Evolutionary conservation across 2,329 filamentous ascomycete species (phyloP).

Genomic region (Colletotrichum gigasporum): DNA sequence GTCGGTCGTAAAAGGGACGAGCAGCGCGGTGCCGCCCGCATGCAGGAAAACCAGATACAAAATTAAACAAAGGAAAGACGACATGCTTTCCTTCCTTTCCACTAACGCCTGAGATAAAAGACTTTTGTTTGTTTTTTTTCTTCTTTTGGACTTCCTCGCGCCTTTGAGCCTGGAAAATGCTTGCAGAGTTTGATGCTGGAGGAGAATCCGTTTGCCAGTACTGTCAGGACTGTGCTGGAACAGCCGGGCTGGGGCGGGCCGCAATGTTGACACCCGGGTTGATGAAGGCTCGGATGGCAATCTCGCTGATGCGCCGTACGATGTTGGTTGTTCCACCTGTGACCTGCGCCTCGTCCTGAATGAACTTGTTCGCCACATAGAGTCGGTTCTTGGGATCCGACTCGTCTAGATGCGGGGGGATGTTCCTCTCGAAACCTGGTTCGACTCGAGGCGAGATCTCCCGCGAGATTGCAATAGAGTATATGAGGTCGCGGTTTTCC

Average conservation of each 20-base stretch:
- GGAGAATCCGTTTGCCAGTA: not conserved
- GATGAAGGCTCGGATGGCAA: slow-evolving; percentile 70
- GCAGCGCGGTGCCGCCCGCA: slow-evolving; percentile 18
- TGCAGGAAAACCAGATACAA: slow-evolving; percentile 8
- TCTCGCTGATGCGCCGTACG: slow-evolving; percentile 74
- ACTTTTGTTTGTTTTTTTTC: too few species aligned
- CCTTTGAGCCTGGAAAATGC: slow-evolving; percentile 23
- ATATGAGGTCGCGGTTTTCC: slow-evolving; percentile 90
- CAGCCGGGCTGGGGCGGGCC: slow-evolving; percentile 34
- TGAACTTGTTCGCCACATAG: slow-evolving; percentile 75
- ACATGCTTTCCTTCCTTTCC: slow-evolving; percentile 26
- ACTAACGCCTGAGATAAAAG: slow-evolving; percentile 9
- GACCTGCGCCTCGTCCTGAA: slow-evolving; percentile 70
- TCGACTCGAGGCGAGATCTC: slow-evolving; percentile 75
- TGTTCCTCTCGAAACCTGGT: slow-evolving; percentile 64
- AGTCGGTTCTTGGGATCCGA: slow-evolving; percentile 73
- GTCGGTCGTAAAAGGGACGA: slow-evolving; percentile 22
- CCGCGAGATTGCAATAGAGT: slow-evolving; percentile 84
- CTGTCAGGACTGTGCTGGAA: slow-evolving; percentile 6
- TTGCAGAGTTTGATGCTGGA: slow-evolving; percentile 15
- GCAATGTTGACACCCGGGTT: slow-evolving; percentile 59
- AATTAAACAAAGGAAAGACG: slow-evolving; percentile 1
- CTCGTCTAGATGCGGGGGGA: slow-evolving; percentile 71
- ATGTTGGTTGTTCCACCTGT: slow-evolving; percentile 79
- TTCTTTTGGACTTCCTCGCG: not conserved